Conservation (phyloP, 1,284 basidiomycete species). For the Tremellales sp. region DNA sequence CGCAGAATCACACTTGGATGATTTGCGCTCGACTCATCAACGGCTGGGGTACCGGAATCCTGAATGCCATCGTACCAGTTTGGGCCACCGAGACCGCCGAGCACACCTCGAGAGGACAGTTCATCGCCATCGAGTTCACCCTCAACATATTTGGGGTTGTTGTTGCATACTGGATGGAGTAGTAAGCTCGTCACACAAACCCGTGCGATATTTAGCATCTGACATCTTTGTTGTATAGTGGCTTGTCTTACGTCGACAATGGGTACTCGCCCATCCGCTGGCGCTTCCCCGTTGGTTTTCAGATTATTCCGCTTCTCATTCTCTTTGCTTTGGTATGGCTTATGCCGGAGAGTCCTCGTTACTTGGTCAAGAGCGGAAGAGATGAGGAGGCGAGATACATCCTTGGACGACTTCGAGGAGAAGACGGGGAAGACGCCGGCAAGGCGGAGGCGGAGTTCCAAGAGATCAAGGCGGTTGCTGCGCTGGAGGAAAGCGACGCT, state of each 20-base stretch:
- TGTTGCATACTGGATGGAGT: slow-evolving; percentile 10
- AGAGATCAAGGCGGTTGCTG: slow-evolving; percentile 8
- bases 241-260: slow-evolving; percentile 8
- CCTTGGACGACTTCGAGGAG: slow-evolving; percentile 8
- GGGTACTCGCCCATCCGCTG: slow-evolving; percentile 7
- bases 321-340: slow-evolving; percentile 1
- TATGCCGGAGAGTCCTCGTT: slow-evolving; percentile 3
- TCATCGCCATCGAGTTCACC: slow-evolving; percentile 30
- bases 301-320: slow-evolving; percentile 1
- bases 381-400: too few species aligned
- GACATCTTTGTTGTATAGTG: slow-evolving; percentile 2
- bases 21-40: slow-evolving; percentile 29
- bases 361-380: slow-evolving; percentile 61
- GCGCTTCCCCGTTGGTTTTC: slow-evolving; percentile 5
- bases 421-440: neutral
- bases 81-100: slow-evolving; percentile 34
- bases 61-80: slow-evolving; percentile 36
- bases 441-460: slow-evolving; percentile 9
- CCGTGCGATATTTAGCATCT: too few species aligned
- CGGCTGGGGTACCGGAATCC: slow-evolving; percentile 34
- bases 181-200: slow-evolving; percentile 1
- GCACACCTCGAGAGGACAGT: slow-evolving; percentile 28
- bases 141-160: slow-evolving; percentile 13
- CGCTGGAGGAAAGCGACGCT: slow-evolving; percentile 1
- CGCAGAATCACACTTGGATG: slow-evolving; percentile 22